Conservation (phyloP, 257 asterid species). For the Solanum chmielewskii region DNA sequence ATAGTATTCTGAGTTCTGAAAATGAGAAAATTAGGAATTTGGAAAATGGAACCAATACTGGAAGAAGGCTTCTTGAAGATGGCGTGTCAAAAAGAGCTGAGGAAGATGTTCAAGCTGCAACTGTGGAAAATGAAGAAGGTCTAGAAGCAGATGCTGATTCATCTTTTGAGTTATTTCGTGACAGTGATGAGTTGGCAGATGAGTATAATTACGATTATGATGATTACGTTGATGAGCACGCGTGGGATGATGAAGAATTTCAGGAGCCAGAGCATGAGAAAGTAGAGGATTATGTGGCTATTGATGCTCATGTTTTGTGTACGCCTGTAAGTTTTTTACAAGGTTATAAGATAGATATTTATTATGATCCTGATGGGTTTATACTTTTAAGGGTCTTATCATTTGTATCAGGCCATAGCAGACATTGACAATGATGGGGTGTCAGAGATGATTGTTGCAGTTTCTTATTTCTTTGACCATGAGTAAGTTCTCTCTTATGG, state of each 20-base stretch:
- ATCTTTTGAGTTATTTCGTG: conserved; percentile 86
- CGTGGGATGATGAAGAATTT: conserved; percentile 97
- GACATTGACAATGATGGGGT: conserved; percentile 97
- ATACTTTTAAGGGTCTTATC: background rate
- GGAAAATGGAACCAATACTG: conserved; percentile 32
- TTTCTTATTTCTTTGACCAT: conserved; percentile 97
- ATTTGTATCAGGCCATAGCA: conserved; percentile 70
- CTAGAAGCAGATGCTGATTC: conserved; percentile 89
- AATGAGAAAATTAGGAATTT: conserved; percentile 23
- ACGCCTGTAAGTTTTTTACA: conserved; percentile 70
- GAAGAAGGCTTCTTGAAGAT: conserved; percentile 87
- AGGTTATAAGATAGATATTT: background rate
- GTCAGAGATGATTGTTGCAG: conserved; percentile 91
- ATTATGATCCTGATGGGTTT: background rate
- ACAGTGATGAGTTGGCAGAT: conserved; percentile 78
- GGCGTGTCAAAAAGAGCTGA: conserved; percentile 10
- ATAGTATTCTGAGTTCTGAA: conserved; percentile 33
- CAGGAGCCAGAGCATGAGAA: conserved; percentile 75
- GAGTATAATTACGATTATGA: conserved; percentile 95
- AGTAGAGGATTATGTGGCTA: conserved; percentile 70
- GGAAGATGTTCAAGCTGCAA: conserved; percentile 48
- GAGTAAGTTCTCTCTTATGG: conserved; percentile 41
- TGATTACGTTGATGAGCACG: conserved; percentile 66
- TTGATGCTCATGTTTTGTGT: conserved; percentile 88
- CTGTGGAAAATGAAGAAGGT: conserved; percentile 79